Evolutionary conservation across 805 yeast species (phyloP).

Genomic region (Zygosaccharomyces pseudorouxii): DNA sequence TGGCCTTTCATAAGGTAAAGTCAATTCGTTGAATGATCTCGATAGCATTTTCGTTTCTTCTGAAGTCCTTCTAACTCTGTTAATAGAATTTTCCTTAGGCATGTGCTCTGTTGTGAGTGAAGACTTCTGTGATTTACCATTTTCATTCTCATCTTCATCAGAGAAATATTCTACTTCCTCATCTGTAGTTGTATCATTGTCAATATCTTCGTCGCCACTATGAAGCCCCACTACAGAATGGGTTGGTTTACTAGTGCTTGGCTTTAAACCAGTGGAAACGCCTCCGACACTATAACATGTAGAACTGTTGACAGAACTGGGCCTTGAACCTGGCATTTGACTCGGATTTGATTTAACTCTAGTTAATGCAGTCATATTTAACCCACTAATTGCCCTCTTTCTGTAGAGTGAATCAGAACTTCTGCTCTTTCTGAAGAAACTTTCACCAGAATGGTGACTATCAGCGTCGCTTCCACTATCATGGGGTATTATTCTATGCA

Average conservation of each 20-base stretch:
- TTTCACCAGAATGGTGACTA: constrained; percentile 8
- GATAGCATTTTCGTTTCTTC: constrained; percentile 5
- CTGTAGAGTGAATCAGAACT: constrained; percentile 32
- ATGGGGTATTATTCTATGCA: constrained; percentile 27
- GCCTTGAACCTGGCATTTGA: constrained; percentile 8
- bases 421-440: constrained; percentile 23
- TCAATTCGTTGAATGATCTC: constrained; percentile 9
- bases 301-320: constrained; percentile 11
- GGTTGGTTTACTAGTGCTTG: constrained; percentile 28
- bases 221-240: constrained; percentile 29
- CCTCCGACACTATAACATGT: constrained; percentile 10
- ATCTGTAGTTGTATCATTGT: constrained; percentile 27
- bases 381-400: constrained; percentile 28
- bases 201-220: constrained; percentile 24
- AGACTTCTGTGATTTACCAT: constrained; percentile 1
- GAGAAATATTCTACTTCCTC: constrained; percentile 43
- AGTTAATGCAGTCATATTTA: constrained; percentile 34
- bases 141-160: constrained; percentile 31
- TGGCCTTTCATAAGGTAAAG: constrained; percentile 7
- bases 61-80: background rate
- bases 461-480: constrained; percentile 15
- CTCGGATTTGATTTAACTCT: constrained; percentile 25
- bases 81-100: background rate
- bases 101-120: background rate
- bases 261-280: constrained; percentile 25